Evolutionary conservation across 2,329 filamentous ascomycete species (phyloP).

Genomic region (Chaetomium sp.): DNA sequence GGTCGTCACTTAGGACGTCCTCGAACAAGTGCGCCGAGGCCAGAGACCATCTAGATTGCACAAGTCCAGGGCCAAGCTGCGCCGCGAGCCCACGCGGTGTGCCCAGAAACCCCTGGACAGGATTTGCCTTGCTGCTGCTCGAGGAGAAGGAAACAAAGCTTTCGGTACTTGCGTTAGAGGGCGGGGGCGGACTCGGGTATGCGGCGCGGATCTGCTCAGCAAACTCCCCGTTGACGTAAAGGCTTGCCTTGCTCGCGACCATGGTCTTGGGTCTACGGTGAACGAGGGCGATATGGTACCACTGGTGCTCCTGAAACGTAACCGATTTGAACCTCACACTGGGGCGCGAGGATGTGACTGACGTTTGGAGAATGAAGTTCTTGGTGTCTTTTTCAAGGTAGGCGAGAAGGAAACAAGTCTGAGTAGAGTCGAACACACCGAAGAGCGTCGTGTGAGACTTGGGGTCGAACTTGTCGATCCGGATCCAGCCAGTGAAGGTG

Average conservation of each 20-base stretch:
- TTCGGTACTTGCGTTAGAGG: conserved; percentile 63
- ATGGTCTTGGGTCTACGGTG: conserved; percentile 78
- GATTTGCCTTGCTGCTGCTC: conserved; percentile 58
- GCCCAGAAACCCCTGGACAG: conserved; percentile 89
- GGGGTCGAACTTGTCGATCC: conserved; percentile 82
- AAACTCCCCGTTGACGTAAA: conserved; percentile 93
- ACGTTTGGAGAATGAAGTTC: conserved; percentile 95
- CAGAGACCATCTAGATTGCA: conserved; percentile 82
- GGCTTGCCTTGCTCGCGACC: conserved; percentile 75
- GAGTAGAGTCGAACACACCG: conserved; percentile 86
- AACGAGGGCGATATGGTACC: conserved; percentile 93
- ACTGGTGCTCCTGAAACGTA: conserved; percentile 71
- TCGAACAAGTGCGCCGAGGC: conserved; percentile 88
- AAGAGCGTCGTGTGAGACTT: conserved; percentile 92
- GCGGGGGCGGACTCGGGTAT: conserved; percentile 77
- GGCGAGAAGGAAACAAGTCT: conserved; percentile 90
- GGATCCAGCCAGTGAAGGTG: conserved; percentile 86
- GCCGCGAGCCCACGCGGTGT: conserved; percentile 87
- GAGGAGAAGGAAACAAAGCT: conserved; percentile 72
- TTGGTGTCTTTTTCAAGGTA: conserved; percentile 93
- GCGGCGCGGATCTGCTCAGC: conserved; percentile 87
- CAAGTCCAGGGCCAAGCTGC: conserved; percentile 69
- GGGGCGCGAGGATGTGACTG: conserved; percentile 79
- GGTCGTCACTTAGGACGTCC: conserved; percentile 84
- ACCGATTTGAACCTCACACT: conserved; percentile 92